Base-by-base conservation (phyloP, 257 asterid genomes). In the Nemophila menziesii region DNA sequence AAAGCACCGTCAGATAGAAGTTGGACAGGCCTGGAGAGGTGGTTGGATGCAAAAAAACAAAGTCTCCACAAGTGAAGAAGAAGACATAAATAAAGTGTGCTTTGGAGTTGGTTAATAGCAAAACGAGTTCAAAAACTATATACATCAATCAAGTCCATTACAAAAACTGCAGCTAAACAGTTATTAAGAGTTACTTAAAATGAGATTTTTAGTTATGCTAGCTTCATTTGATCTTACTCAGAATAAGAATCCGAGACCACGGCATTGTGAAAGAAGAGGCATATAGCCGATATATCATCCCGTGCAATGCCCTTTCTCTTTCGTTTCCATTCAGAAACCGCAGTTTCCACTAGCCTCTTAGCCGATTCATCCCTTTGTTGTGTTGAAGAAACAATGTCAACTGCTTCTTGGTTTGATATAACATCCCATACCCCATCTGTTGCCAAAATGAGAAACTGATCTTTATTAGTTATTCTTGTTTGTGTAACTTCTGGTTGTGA, bases 381-480 rank as follows among this genome's bases (percentile, higher is more conserved):
- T 1, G 75, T 44, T 27, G 70, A 66, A 40, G 55, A 62, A 33
- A 77, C 95, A 11, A 80, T 70, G 36, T 80, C 75, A 34, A 74
- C 65, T 1, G 93, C 95, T 68, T 79, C 95, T 74, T 77, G 64
- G 40, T 83, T 83, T 0, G 90, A 65, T 7, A 83, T 26, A 12
- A 80, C 93, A 61, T 83, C 93, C 95, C 95, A 83, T 12, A 79
- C 93, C 69, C 95, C 95, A 63, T 79, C 95, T 4, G 90, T 77
- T 33, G 93, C 93, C 72, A 84, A 60, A 49, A 84, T 74, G 14
- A 41, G 74, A 46, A 84, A 77, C 49, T 70, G 78, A 45, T 84
- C 90, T 38, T 42, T 57, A 43, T 56, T 53, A 5, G 68, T 63
- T 66, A 84, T 70, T 39, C 34, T 61, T 57, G 79, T 72, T 7